Conservation (phyloP, 1,284 basidiomycete genomes). For the Chalciporus sp. region DNA sequence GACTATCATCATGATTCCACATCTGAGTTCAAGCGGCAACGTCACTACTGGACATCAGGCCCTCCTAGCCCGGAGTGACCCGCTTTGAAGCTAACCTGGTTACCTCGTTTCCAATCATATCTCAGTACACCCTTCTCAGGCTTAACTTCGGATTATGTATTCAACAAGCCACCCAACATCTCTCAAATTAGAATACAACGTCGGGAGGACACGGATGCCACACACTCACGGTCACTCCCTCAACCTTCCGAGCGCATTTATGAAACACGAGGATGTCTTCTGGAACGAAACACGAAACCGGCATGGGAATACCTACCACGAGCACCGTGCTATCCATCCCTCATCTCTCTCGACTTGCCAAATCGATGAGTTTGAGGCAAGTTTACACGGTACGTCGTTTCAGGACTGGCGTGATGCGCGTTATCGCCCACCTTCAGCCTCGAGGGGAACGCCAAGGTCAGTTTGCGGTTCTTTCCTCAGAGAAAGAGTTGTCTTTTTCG, state of each 20-base stretch:
- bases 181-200: neutral
- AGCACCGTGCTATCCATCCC: slow-evolving; percentile 18
- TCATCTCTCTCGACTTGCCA: slow-evolving; percentile 16
- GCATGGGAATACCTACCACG: slow-evolving; percentile 23
- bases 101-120: no score
- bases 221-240: neutral
- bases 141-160: neutral
- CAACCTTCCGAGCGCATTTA: slow-evolving; percentile 10
- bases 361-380: slow-evolving; percentile 12
- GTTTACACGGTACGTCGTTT: slow-evolving; percentile 17
- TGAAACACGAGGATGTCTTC: slow-evolving; percentile 25
- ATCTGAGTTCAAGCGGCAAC: no score
- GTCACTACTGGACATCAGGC: no score
- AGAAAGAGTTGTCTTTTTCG: no score
- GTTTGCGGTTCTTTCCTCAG: neutral
- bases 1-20: no score
- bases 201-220: slow-evolving; percentile 24
- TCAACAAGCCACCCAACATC: no score
- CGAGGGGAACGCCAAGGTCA: slow-evolving; percentile 14
- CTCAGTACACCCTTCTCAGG: neutral
- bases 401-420: slow-evolving; percentile 13
- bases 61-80: no score
- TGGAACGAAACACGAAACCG: slow-evolving; percentile 11
- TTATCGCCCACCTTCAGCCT: slow-evolving; percentile 27
- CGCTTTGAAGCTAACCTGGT: no score